Base-by-base conservation (phyloP, 192 early-diverging fungal species). In the Coemansia aciculifera region DNA sequence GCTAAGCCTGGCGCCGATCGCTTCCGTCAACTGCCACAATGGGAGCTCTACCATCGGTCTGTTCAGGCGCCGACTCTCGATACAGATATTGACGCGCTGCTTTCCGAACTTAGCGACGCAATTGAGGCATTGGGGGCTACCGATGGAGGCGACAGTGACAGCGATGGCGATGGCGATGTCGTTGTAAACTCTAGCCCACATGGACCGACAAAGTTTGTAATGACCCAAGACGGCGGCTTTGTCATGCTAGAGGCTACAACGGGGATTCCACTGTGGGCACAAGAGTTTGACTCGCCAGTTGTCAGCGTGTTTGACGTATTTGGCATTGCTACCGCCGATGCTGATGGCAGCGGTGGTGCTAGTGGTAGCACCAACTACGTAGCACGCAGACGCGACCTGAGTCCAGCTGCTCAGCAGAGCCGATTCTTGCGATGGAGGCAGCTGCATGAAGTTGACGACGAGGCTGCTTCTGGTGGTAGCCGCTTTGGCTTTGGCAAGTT, bases 241-340 rank as follows among this genome's bases (percentile, higher is more conserved):
- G 74, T 77, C 32, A 72, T 70, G 69, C 56, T 73, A 21, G 73
- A 75, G 74, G 79, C 86, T 37, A 29, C 69, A 62, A 62, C 66
- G 56, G 70, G 78, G 12, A 73, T 82, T 32, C 79, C 79, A n/a
- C 71, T 80, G 24, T 90, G 89, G 89, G 75, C 81, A 2, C 69
- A 79, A 38, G 64, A 77, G 62, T 84, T 89, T 43, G 76, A 78
- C 19, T 73, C 71, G 62, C 87, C 89, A 12, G 86, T 84, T 0
- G 80, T 86, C 17, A 72, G 73, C 24, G 67, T 86, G 3, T 89
- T 89, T 75, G 86, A 89, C 46, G 85, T 90, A 19, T 86, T 86
- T 52, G 67, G 78, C 4, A 63, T 86, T 13, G 64, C 71, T 23
- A 56, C 72, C 63, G 54, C 59, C 29, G 24, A 69, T 61, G n/a